These are phyloP conservation scores for Helicostylum pulchrum DNA, from an alignment of 192 early-diverging fungal genomes.

Conservation along the genomic window DNA sequence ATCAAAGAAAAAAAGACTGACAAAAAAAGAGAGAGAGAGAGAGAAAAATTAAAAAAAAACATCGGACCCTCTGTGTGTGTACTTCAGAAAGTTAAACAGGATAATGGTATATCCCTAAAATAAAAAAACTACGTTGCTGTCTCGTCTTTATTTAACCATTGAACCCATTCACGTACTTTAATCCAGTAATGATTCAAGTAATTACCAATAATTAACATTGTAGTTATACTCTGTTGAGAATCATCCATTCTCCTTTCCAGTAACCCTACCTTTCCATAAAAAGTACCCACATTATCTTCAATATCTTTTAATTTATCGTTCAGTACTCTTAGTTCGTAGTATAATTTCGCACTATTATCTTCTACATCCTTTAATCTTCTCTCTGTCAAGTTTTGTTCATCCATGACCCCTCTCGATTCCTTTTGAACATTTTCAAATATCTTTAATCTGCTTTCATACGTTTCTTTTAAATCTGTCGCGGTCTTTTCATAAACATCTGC, in stretches of 20 bases:
- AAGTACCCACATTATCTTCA: constrained; percentile 39
- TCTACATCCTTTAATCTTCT: constrained; percentile 28
- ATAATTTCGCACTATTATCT: constrained; percentile 36
- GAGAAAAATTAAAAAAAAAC: too few species aligned
- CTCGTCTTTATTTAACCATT: neutral
- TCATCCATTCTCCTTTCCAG: constrained; percentile 41
- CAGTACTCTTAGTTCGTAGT: constrained; percentile 39
- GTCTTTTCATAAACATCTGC: constrained; percentile 10
- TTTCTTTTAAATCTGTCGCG: constrained; percentile 1
- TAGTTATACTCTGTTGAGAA: constrained; percentile 32
- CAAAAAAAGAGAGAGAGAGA: too few species aligned
- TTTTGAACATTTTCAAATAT: constrained; percentile 14
- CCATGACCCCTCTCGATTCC: constrained; percentile 12
- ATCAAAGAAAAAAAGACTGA: neutral
- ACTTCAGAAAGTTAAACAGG: too few species aligned
- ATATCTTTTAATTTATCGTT: constrained; percentile 44
- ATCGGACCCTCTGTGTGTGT: too few species aligned
- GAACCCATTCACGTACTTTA: neutral
- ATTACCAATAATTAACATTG: constrained; percentile 37
- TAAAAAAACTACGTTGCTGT: too few species aligned
- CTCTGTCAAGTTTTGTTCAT: constrained; percentile 26
- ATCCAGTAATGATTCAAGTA: constrained; percentile 43
- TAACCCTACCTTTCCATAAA: constrained; percentile 36
- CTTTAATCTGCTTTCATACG: neutral
- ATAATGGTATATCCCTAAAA: too few species aligned